These are phyloP conservation scores for Agaricales sp. DNA, from an alignment of 1,284 basidiomycete species.

Conservation along the genomic window DNA sequence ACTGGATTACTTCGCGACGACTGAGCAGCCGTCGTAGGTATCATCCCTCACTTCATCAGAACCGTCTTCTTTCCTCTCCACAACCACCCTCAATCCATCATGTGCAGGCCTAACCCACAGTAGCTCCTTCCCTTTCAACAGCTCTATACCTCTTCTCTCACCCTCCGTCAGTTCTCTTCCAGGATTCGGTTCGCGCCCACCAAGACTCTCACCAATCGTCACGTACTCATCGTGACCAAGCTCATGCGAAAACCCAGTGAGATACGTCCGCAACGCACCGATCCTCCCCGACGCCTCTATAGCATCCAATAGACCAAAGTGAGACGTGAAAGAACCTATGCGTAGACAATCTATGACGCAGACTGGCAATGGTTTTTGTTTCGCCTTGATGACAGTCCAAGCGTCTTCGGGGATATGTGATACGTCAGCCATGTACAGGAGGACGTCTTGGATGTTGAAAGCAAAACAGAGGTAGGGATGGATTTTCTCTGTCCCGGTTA, in stretches of 20 bases:
- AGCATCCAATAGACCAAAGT: constrained; percentile 57
- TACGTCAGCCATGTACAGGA: constrained; percentile 69
- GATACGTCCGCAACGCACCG: constrained; percentile 48
- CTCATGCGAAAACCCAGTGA: constrained; percentile 65
- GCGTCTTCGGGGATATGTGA: constrained; percentile 62
- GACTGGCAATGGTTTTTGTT: constrained; percentile 29
- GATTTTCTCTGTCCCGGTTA: constrained; percentile 20
- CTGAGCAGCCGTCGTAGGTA: constrained; percentile 34
- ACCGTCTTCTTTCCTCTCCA: constrained; percentile 19
- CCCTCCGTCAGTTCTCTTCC: constrained; percentile 22
- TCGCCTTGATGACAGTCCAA: constrained; percentile 40
- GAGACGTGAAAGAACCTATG: constrained; percentile 52
- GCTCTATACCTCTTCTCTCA: constrained; percentile 30
- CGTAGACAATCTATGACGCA: constrained; percentile 67
- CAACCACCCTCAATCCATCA: constrained; percentile 50
- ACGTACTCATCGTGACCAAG: constrained; percentile 61
- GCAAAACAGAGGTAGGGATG: constrained; percentile 63
- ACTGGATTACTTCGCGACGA: too few relatives aligned
- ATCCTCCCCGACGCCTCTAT: constrained; percentile 43
- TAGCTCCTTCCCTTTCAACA: constrained; percentile 33
- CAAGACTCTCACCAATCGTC: constrained; percentile 41
- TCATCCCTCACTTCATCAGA: constrained; percentile 36
- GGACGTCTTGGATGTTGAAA: constrained; percentile 55
- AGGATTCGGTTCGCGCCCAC: constrained; percentile 21
- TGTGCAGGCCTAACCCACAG: constrained; percentile 63